These are phyloP conservation scores for Ajuga chamaepitys DNA, from an alignment of 257 asterid genomes.

Conservation along the genomic window DNA sequence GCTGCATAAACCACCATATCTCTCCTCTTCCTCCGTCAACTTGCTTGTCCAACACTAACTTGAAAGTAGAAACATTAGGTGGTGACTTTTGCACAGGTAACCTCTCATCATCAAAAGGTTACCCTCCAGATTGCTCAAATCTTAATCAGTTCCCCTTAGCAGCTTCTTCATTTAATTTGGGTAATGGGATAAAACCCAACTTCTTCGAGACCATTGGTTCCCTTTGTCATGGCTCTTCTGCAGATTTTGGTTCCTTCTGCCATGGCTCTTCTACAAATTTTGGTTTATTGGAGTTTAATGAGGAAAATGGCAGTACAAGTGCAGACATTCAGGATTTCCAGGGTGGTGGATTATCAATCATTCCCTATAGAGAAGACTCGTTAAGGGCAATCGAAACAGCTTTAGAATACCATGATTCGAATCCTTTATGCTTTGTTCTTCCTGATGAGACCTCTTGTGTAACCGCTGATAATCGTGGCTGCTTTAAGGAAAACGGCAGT, in stretches of 20 bases:
- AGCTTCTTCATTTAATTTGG: constrained; percentile 28
- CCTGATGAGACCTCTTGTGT: constrained; percentile 64
- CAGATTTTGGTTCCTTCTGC: no score
- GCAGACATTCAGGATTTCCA: constrained; percentile 25
- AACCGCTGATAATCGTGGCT: constrained; percentile 34
- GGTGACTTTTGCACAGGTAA: constrained; percentile 32
- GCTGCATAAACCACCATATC: constrained; percentile 8
- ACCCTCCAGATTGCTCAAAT: constrained; percentile 50
- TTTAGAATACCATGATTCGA: constrained; percentile 14
- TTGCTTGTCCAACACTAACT: constrained; percentile 24
- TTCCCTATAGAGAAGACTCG: constrained; percentile 20
- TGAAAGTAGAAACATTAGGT: constrained; percentile 31
- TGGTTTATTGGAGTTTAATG: constrained; percentile 25
- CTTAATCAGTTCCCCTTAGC: constrained; percentile 34
- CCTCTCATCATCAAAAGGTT: constrained; percentile 30
- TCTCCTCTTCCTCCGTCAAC: constrained; percentile 15
- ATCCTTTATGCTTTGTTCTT: constrained; percentile 28
- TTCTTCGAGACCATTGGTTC: constrained; percentile 50
- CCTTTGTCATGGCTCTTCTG: constrained; percentile 18
- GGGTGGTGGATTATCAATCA: constrained; percentile 24
- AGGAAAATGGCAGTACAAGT: constrained; percentile 22
- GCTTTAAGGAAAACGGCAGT: constrained; percentile 15
- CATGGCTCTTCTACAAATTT: constrained; percentile 16
- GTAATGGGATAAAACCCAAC: constrained; percentile 22
- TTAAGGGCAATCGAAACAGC: constrained; percentile 19